Conservation (phyloP, 495 filamentous ascomycete genomes). For the Xylaria sp. region DNA sequence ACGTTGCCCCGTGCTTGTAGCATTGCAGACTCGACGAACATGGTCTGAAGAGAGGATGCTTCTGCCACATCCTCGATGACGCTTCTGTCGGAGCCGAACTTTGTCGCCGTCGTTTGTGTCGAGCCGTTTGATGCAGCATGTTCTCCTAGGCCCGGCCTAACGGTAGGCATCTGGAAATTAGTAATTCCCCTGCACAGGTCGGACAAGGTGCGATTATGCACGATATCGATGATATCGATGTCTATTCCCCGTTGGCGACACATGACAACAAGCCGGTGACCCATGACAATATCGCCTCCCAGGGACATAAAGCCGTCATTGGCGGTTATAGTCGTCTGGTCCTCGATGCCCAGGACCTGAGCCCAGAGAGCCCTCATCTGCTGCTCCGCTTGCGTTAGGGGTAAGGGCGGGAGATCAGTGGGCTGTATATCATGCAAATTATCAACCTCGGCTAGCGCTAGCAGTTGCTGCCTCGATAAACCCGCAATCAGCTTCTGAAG, state of each 20-base stretch:
- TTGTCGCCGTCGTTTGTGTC: constrained; percentile 41
- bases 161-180: constrained; percentile 28
- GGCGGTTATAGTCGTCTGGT: constrained; percentile 44
- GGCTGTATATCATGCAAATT: constrained; percentile 44
- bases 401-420: constrained; percentile 49
- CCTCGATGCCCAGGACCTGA: constrained; percentile 46
- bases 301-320: constrained; percentile 52
- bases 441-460: constrained; percentile 41
- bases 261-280: constrained; percentile 47
- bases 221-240: constrained; percentile 48
- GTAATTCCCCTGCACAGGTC: constrained; percentile 48
- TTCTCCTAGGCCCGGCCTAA: constrained; percentile 36
- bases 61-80: constrained; percentile 52
- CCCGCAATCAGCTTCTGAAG: constrained; percentile 50
- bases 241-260: constrained; percentile 47
- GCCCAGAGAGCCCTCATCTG: constrained; percentile 55
- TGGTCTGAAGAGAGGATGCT: constrained; percentile 52
- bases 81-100: constrained; percentile 43
- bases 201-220: constrained; percentile 45
- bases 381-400: constrained; percentile 50
- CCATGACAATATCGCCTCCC: constrained; percentile 53
- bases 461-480: constrained; percentile 48
- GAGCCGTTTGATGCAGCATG: constrained; percentile 11
- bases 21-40: constrained; percentile 56
- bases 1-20: constrained; percentile 48